Base-by-base conservation (phyloP, 192 early-diverging fungal species). In the Coemansia nantahalensis region DNA sequence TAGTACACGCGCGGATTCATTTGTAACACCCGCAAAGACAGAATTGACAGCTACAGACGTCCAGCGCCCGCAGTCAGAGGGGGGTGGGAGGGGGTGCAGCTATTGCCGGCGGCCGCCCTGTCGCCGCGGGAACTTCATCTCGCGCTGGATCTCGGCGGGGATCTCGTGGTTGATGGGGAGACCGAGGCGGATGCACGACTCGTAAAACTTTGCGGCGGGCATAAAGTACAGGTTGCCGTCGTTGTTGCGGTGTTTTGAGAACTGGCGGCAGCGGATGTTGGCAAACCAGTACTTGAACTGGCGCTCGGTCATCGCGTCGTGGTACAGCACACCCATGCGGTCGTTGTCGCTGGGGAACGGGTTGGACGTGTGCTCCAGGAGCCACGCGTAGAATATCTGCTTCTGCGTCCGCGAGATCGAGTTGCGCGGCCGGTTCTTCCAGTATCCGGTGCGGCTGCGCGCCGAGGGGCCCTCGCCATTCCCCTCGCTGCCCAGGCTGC, bases 201-300 rank as follows among this genome's bases (percentile, higher is more conserved):
- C 58, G 50, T 68, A 68, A 30, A 68, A 68, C 49, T 68, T 68
- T 47, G 65, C 57, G 45, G 56, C 61, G 40, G 65, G 65, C n/a
- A 40, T 45, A 52, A 68, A 68, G 33, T 41, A 61, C 23, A 56
- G 41, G 12, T 48, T 43, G 22, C 58, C 65, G 17, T 60, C 50
- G 26, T 30, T 2, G 22, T 50, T 43, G 1, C 65, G 47, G 33
- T 56, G 52, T 45, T 68, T 68, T 42, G 41, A 39, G 21, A 68
- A 68, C 44, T 68, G 65, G 30, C 65, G 65, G 44, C 65, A 56
- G 35, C 65, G 65, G 34, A 68, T 61, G 45, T 68, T 68, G 37
- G 65, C 65, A 61, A 68, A 68, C 65, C 65, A 68, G 39, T 68
- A 68, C 50, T 56, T 55, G 48, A 68, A 68, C 34, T 68, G 58